Base-by-base conservation (phyloP, 495 filamentous ascomycete species). In the Hyaloscypha hepaticicola region DNA sequence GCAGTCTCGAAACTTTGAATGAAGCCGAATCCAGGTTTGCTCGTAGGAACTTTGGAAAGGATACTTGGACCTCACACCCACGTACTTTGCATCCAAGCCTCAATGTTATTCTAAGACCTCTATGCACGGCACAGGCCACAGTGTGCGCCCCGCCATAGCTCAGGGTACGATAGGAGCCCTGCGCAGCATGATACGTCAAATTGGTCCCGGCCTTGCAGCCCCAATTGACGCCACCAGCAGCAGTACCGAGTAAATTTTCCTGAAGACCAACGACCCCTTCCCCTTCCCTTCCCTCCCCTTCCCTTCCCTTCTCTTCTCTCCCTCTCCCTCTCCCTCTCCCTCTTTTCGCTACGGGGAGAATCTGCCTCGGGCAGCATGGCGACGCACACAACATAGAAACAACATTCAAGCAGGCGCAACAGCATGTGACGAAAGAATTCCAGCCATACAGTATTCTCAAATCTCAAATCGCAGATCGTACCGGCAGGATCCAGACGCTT, bases 171-270 rank as follows among this genome's bases (percentile, higher is more conserved):
- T 26, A 9, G 22, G 25, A 19, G 9, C 50, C 0, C 50, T 25
- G 50, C 5, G n/a, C 50, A 8, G 50, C 5, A 53, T 53, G 50
- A 53, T 53, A 53, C 50, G 50, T 53, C 50, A 16, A 53, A 25
- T 53, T 50, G 24, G 19, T 24, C 50, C 50, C 50, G 38, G 38
- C 50, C 50, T n/a, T 24, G 50, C 50, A 53, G 50, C 8, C 1
- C 22, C 50, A 21, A 53, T 53, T 21, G 50, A 53, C 50, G 50
- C 50, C 50, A 7, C 19, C 50, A 16, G 50, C 50, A 27, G 50
- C 5, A 53, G 19, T 53, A 5, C 19, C 19, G 50, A 53, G 50
- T 25, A 53, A 16, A n/a, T n/a, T 50, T 50, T n/a, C 50, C 5
- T 8, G 38, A 19, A 8, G 38, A n/a, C n/a, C 6, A 45, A 16